Base-by-base conservation (phyloP, 176 grass and related monocot genomes). In the Ensete ventricosum region DNA sequence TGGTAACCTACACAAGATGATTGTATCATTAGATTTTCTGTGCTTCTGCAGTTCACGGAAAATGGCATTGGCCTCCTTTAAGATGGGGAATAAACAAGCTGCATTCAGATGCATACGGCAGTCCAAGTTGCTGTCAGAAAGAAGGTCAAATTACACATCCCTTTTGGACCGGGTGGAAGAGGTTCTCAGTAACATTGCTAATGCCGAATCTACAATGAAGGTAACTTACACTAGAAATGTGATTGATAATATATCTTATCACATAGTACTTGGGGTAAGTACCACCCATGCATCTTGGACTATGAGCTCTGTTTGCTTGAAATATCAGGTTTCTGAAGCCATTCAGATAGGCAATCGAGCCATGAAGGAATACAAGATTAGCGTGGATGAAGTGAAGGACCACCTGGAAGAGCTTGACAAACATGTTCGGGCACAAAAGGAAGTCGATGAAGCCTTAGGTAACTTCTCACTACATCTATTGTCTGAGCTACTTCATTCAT, bases 191-290 rank as follows among this genome's bases (percentile, higher is more conserved):
- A 66, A 91, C 23, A 84, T 91, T 84, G 80, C 82, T 71, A 79
- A 64, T 89, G 90, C 84, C 74, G 95, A 99, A 78, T 91, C 88
- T 25, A 84, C 84, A 49, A 88, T 91, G 73, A 90, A 93, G 85
- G 94, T 93, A 80, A 52, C 14, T 14, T 48, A 0, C 58, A 26
- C 11, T 19, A 11, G 17, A 57, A 29, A 58, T 58, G 9, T 57
- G 2, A 9, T 52, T 70, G 23, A 79, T 69, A 52, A 49, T 78
- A 21, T 4, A 29, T 70, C 43, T 50, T 43, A 52, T 66, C 51
- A 75, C 27, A 71, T 64, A 64, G 22, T 55, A 69, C 64, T 73
- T 62, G 12, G 25, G 58, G 14, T 22, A 73, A 34, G 48, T 77
- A 66, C 9, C 50, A n/a, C 74, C 54, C 2, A 6, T 19, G 64